Percentiles rank a stretch among this genome's conserved stretches.
These are phyloP conservation scores for Parietaria judaica DNA, from an alignment of 306 rosid genomes.

Conservation along the genomic window DNA sequence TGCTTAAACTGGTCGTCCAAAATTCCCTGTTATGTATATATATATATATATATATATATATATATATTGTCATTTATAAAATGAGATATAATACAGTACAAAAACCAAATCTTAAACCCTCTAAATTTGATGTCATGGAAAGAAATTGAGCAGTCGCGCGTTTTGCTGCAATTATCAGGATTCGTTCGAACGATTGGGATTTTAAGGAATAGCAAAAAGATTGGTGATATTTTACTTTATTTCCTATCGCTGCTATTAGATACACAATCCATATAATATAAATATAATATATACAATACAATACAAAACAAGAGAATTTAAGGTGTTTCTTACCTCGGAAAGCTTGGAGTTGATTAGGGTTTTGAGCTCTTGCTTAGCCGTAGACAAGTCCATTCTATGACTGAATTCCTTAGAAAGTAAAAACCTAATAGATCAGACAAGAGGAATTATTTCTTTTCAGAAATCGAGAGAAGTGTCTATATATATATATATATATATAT, in stretches of 20 bases:
- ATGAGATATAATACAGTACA: too few species aligned
- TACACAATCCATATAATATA: neutral
- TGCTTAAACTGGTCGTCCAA: constrained; percentile 18
- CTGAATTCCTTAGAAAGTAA: neutral
- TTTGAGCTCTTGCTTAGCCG: constrained; percentile 11
- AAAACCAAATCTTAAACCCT: too few species aligned
- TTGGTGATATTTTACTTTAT: too few species aligned
- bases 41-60: neutral
- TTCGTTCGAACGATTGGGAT: too few species aligned
- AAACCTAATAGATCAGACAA: neutral
- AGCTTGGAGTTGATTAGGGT: constrained; percentile 10
- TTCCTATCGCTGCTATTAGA: neutral
- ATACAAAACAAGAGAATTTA: neutral
- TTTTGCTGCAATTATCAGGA: too few species aligned
- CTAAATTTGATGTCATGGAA: too few species aligned
- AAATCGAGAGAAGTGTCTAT: neutral
- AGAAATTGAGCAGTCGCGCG: too few species aligned
- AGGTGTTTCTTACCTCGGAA: constrained; percentile 5
- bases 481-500: neutral
- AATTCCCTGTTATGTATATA: constrained; percentile 13
- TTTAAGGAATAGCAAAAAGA: too few species aligned
- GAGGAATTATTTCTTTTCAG: neutral
- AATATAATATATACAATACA: neutral
- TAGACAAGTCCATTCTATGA: constrained; percentile 7
- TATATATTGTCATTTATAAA: too few species aligned